Evolutionary conservation across 1,284 basidiomycete genomes (phyloP).

Genomic region (Amylostereum areolatum): DNA sequence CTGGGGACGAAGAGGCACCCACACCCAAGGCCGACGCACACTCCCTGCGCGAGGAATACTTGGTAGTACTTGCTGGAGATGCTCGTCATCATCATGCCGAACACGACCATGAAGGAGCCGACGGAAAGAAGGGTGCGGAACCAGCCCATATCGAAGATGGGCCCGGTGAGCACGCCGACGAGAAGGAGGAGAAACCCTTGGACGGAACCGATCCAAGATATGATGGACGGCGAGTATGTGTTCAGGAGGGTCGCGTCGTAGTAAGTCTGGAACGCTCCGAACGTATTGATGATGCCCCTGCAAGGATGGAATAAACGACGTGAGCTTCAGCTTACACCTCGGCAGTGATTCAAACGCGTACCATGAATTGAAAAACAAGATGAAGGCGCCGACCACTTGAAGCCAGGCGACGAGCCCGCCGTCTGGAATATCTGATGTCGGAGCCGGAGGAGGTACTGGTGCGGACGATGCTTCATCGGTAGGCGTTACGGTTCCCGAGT

Average conservation of each 20-base stretch:
- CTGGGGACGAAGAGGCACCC: constrained; percentile 40
- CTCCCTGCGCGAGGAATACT: constrained; percentile 52
- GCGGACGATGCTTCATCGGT: too few relatives aligned
- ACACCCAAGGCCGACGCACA: constrained; percentile 54
- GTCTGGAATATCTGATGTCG: constrained; percentile 11
- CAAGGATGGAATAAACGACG: background rate
- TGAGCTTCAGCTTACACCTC: background rate
- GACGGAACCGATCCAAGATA: constrained; percentile 16
- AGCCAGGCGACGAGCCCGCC: constrained; percentile 14
- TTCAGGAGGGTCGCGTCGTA: constrained; percentile 11
- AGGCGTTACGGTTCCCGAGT: too few relatives aligned
- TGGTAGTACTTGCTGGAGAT: constrained; percentile 51
- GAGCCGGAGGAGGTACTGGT: background rate
- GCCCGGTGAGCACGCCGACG: constrained; percentile 12
- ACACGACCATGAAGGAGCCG: constrained; percentile 17
- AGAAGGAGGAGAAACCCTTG: constrained; percentile 14
- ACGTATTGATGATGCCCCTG: constrained; percentile 17
- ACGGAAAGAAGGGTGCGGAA: constrained; percentile 8
- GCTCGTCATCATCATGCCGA: constrained; percentile 48
- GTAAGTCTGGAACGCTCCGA: constrained; percentile 15
- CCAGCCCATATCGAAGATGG: constrained; percentile 14
- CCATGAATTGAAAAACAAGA: constrained; percentile 16
- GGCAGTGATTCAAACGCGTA: background rate
- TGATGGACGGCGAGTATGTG: constrained; percentile 11
- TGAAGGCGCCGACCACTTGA: constrained; percentile 14